Evolutionary conservation across 2,329 filamentous ascomycete species (phyloP).

Genomic region (Alternaria longipes): DNA sequence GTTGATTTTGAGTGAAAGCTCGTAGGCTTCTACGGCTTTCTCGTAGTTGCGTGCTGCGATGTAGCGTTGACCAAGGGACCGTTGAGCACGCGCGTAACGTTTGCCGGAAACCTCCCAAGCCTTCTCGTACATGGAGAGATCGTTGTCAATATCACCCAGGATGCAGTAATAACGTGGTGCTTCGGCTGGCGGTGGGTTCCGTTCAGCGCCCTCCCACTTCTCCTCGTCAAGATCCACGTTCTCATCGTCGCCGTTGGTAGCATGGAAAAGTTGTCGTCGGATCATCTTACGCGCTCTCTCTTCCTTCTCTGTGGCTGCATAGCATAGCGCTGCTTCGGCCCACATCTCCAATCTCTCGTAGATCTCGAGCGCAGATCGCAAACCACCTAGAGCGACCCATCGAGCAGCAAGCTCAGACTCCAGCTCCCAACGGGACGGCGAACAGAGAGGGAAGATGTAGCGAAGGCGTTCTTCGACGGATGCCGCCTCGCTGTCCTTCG

Average conservation of each 20-base stretch:
- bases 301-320: constrained; percentile 80
- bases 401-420: constrained; percentile 91
- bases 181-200: constrained; percentile 77
- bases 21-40: constrained; percentile 80
- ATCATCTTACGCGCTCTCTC: constrained; percentile 82
- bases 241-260: constrained; percentile 58
- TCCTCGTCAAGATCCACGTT: constrained; percentile 56
- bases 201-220: constrained; percentile 72
- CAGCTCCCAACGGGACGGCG: constrained; percentile 90
- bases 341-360: constrained; percentile 93
- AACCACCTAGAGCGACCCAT: constrained; percentile 89
- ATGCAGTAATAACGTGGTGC: constrained; percentile 92
- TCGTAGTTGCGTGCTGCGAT: constrained; percentile 71
- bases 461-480: constrained; percentile 77
- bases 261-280: constrained; percentile 79
- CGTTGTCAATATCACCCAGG: constrained; percentile 84
- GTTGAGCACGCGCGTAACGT: constrained; percentile 86
- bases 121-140: constrained; percentile 78
- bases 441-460: constrained; percentile 84
- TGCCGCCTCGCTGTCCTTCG: constrained; percentile 80
- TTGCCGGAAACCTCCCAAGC: constrained; percentile 87
- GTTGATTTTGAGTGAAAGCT: constrained; percentile 78
- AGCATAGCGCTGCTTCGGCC: constrained; percentile 93
- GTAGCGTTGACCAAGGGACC: constrained; percentile 83
- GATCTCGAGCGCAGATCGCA: constrained; percentile 91